These are phyloP conservation scores for Leishmania aethiopica DNA, from an alignment of 208 protist genomes.

Conservation along the genomic window DNA sequence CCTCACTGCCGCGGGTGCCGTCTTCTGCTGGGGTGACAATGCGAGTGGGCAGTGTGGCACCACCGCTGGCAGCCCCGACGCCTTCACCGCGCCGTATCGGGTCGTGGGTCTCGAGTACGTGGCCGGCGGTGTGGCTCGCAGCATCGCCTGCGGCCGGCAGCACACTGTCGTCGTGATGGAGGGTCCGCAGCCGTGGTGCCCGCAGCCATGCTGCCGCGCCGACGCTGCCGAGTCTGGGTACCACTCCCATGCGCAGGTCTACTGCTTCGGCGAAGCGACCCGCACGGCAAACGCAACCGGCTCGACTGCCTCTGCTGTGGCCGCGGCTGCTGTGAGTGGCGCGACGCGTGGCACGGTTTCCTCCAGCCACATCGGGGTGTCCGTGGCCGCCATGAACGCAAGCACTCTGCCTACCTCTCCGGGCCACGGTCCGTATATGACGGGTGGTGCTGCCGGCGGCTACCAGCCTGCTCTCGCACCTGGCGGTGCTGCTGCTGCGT, in stretches of 20 bases:
- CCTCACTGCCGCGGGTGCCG: conserved; percentile 55
- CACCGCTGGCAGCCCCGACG: conserved; percentile 40
- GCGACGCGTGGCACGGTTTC: neutral
- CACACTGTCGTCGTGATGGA: conserved; percentile 86
- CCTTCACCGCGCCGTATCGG: conserved; percentile 68
- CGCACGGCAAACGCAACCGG: conserved; percentile 6
- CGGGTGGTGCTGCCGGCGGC: neutral
- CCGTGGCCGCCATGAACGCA: neutral
- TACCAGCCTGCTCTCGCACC: neutral
- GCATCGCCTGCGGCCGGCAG: conserved; percentile 85
- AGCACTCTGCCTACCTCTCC: conserved; percentile 13
- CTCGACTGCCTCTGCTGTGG: conserved; percentile 2
- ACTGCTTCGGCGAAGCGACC: conserved; percentile 66
- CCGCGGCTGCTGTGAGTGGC: neutral
- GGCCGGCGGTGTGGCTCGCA: conserved; percentile 63
- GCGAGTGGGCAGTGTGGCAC: conserved; percentile 75
- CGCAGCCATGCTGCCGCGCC: conserved; percentile 58
- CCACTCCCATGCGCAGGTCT: conserved; percentile 68
- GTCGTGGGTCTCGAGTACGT: conserved; percentile 84
- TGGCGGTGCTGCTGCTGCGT: neutral
- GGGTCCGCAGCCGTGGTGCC: conserved; percentile 75
- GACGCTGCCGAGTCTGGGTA: conserved; percentile 33
- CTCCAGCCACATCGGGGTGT: conserved; percentile 9
- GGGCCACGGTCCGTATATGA: neutral
- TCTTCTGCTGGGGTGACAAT: conserved; percentile 93